Conservation (phyloP, 768 basidiomycete genomes). For the Leccinum sublutescens region DNA sequence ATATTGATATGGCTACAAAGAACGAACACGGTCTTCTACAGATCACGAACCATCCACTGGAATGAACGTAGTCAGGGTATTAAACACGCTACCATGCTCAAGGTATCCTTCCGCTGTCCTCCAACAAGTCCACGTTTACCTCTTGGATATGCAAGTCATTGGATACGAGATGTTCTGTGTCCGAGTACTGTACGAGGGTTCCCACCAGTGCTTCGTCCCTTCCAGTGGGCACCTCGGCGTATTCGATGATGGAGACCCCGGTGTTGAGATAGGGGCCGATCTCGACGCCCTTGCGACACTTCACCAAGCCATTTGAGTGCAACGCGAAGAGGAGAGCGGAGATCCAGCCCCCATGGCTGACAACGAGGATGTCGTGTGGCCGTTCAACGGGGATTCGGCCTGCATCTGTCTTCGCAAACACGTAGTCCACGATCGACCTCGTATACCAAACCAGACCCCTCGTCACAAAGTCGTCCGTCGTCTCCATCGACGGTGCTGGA, state of each 20-base stretch:
- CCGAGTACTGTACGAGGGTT: conserved; percentile 51
- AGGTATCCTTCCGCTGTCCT: conserved; percentile 1
- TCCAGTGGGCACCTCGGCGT: conserved; percentile 26
- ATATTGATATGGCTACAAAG: not conserved
- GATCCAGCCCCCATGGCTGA: conserved; percentile 69
- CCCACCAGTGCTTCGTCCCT: conserved; percentile 27
- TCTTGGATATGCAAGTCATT: conserved; percentile 34
- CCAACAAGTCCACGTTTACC: conserved; percentile 51
- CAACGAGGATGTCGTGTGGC: conserved; percentile 46
- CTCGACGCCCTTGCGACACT: conserved; percentile 32
- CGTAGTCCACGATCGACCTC: conserved; percentile 37
- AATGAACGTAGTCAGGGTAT: conserved; percentile 13
- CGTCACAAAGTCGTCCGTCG: conserved; percentile 37
- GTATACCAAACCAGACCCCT: conserved; percentile 69
- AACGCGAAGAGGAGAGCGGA: conserved; percentile 48
- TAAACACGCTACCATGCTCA: not conserved
- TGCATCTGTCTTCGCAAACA: conserved; percentile 14
- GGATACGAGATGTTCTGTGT: conserved; percentile 49
- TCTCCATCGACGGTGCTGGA: conserved; percentile 26
- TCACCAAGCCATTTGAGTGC: conserved; percentile 39
- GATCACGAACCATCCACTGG: conserved; percentile 3
- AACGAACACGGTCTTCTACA: not conserved
- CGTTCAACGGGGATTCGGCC: conserved; percentile 30
- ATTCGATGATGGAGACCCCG: conserved; percentile 59
- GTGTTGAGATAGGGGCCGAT: conserved; percentile 28